Evolutionary conservation across 2,329 filamentous ascomycete species (phyloP).

Genomic region (Neonectria hederae): DNA sequence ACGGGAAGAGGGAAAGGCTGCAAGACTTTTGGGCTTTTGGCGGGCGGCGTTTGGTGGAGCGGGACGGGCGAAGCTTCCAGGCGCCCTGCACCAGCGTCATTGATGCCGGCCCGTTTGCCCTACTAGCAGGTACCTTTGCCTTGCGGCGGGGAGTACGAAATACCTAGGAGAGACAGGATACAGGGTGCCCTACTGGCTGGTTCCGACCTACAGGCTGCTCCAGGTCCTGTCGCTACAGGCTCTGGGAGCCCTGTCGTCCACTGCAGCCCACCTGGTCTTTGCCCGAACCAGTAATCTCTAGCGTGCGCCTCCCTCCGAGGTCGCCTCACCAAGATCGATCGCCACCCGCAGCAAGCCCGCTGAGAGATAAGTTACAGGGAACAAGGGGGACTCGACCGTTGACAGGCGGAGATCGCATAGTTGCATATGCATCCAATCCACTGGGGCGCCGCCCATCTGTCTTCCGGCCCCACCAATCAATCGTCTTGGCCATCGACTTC

Average conservation of each 20-base stretch:
- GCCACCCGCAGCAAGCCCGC: constrained; percentile 22
- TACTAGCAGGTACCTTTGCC: neutral
- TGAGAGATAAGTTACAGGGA: neutral
- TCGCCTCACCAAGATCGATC: constrained; percentile 33
- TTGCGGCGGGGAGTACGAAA: neutral
- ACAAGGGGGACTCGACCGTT: neutral
- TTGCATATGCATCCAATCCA: constrained; percentile 36
- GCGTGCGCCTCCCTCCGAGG: constrained; percentile 29
- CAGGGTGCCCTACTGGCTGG: constrained; percentile 6
- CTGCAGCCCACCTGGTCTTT: constrained; percentile 11
- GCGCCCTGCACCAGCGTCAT: constrained; percentile 40
- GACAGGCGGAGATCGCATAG: constrained; percentile 31
- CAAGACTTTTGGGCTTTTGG: constrained; percentile 38
- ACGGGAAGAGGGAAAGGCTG: constrained; percentile 27
- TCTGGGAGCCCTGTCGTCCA: constrained; percentile 3
- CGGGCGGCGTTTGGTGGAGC: constrained; percentile 36
- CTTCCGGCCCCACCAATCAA: constrained; percentile 22
- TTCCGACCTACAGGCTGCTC: neutral
- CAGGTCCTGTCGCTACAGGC: constrained; percentile 9
- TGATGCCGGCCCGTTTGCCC: constrained; percentile 20
- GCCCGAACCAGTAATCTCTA: constrained; percentile 37
- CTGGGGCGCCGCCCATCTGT: constrained; percentile 19
- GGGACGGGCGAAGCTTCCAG: constrained; percentile 31
- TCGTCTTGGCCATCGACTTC: constrained; percentile 5
- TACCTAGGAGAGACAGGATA: neutral